Base-by-base conservation (phyloP, 2,329 filamentous ascomycete species). In the Magnaporthiopsis rhizophila region DNA sequence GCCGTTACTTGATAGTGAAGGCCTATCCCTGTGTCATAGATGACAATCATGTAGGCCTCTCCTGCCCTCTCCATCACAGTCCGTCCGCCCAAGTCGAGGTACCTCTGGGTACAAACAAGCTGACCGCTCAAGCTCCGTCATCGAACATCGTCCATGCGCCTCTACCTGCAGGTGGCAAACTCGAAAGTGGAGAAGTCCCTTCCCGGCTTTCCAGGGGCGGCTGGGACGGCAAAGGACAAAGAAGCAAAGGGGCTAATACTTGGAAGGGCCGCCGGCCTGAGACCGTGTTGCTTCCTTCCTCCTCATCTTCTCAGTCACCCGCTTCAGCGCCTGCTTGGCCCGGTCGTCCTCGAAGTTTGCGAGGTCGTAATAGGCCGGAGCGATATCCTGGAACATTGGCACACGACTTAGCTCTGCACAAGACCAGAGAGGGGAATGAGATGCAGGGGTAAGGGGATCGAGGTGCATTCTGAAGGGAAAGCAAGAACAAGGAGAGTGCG, bases 291-390 rank as follows among this genome's bases (percentile, higher is more conserved):
- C 83, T 70, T 83, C 79, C 70, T 83, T 85, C 65, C 87, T 80
- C 68, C 80, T 81, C 72, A 86, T 80, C 79, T 84, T 88, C 67
- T 89, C 85, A 1, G 79, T 75, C 0, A 86, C 81, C 28, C 83
- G 77, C 67, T 80, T 78, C 38, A 90, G 77, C 3, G 86, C 85
- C 53, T 84, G 87, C 78, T 90, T 93, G 69, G 97, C 88, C 36
- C 58, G 57, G 66, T 97, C 93, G 75, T 96, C 92, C 62, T 85
- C 86, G 76, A 98, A 97, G 0, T 84, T 83, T 1, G 87, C 83
- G 13, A 97, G 76, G 72, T 99, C 92, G 76, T 97, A 99, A 78
- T 99, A 99, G 24, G 83, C 86, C 2, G 93, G 93, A 5, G 95
- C 92, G 68, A 98, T 96, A 76, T 99, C 95, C 90, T 93, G 69